phyloP scores from a whole-genome alignment of 371 early-diverging fungal species.

The Lichtheimia hyalospora region DNA sequence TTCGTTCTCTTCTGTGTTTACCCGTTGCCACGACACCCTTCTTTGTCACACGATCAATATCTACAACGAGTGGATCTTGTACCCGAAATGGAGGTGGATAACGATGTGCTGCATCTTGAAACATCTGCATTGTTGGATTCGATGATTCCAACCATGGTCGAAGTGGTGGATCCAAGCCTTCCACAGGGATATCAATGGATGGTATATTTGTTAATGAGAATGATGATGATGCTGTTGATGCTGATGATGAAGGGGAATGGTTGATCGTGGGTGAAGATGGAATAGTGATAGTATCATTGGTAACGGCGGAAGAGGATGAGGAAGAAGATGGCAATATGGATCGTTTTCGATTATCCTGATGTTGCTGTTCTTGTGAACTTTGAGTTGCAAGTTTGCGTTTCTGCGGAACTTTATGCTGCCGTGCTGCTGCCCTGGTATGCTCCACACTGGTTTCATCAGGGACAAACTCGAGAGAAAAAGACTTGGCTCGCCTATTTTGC shows the following conservation, averaged over 20 bases:
- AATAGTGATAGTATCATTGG: background rate
- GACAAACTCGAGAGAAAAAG: conserved; percentile 23
- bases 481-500: conserved; percentile 15
- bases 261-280: conserved; percentile 2
- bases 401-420: conserved; percentile 11
- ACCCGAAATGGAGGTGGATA: conserved; percentile 27
- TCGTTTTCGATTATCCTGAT: background rate
- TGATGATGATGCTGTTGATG: background rate
- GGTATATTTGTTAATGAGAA: background rate
- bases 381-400: conserved; percentile 13
- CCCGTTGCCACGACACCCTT: conserved; percentile 35
- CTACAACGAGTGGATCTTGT: conserved; percentile 38
- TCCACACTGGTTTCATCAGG: conserved; percentile 16
- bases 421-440: background rate
- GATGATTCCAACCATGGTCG: too few species aligned
- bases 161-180: too few species aligned
- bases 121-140: too few species aligned
- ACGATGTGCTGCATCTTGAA: background rate
- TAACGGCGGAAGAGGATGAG: background rate
- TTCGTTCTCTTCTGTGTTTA: conserved; percentile 22
- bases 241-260: background rate
- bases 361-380: background rate
- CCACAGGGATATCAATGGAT: too few species aligned
- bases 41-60: conserved; percentile 33
- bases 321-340: conserved; percentile 2